A percentile compares a stretch with the other conserved stretches of the same genome.
Evolutionary conservation across 495 filamentous ascomycete species (phyloP).

Genomic region (Hypoxylon crocopeplum): DNA sequence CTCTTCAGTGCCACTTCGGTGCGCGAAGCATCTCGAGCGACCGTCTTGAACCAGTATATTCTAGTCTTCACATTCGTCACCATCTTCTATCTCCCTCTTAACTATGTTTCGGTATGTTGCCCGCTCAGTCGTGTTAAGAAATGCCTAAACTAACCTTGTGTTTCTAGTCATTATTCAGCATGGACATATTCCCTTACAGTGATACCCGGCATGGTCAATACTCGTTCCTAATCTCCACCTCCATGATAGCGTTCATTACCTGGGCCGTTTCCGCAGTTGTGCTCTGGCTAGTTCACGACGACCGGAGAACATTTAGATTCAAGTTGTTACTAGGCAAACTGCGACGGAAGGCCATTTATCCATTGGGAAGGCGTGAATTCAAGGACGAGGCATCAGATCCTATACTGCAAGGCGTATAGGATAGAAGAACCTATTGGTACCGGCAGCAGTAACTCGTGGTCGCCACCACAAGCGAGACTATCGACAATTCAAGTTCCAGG

Average conservation of each 20-base stretch:
- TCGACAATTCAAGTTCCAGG: no score
- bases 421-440: background rate
- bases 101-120: slow-evolving; percentile 16
- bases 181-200: slow-evolving; percentile 29
- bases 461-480: background rate
- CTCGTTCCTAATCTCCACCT: slow-evolving; percentile 21
- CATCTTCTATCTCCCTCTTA: slow-evolving; percentile 24
- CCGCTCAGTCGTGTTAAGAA: background rate
- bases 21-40: slow-evolving; percentile 62
- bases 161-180: slow-evolving; percentile 26
- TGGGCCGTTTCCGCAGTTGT: slow-evolving; percentile 21
- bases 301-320: slow-evolving; percentile 4
- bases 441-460: background rate
- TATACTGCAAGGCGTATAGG: slow-evolving; percentile 10
- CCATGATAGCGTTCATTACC: slow-evolving; percentile 25
- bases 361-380: background rate
- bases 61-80: slow-evolving; percentile 67
- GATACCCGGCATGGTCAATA: slow-evolving; percentile 4
- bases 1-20: slow-evolving; percentile 58
- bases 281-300: slow-evolving; percentile 31
- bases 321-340: background rate
- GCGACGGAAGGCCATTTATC: background rate
- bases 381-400: background rate
- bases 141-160: background rate
- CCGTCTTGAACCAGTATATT: slow-evolving; percentile 64